Evolutionary conservation across 2,329 filamentous ascomycete species (phyloP), one percentile per base, ranked within the genome.

Genomic region (Verticillium isaacii): DNA sequence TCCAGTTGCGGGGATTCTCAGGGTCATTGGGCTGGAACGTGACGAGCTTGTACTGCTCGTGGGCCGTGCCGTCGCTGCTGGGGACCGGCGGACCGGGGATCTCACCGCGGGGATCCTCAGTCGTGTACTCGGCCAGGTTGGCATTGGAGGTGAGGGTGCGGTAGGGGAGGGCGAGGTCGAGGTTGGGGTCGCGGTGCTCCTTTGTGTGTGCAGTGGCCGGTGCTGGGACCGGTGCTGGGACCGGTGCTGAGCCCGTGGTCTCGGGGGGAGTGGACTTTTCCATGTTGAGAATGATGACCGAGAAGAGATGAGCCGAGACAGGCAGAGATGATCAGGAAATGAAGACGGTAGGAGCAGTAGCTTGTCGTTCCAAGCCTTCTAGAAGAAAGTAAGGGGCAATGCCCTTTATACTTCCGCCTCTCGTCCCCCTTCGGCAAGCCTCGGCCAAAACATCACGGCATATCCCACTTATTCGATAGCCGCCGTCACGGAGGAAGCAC

Each of bases 1-100:
- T 86, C 90, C 90, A 95, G 74, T 94, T 95, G 81, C 94, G 94
- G 0, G 92, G 91, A 69, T 94, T 94, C 66, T 88, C 89, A 0
- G 85, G 84, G 71, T 95, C 91, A 62, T 87, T 78, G 2, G 88
- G 82, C 4, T 81, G 84, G 70, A 95, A 96, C 0, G 78, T 79
- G 57, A 88, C 84, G 3, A 90, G 85, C 66, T 77, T 77, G 72
- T 83, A 83, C 14, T 69, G 70, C n/a, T 59, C 60, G 19, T 67
- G 57, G 23, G 68, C 65, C 58, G 72, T 60, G 32, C 23, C 5
- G 5, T 66, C 55, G 19, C 58, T 56, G 36, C 59, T 58, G 25
- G 61, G 56, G 32, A 64, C 60, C 1, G 67, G 56, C 0, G 75
- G 77, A 0, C 77, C 78, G 29, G 85, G 78, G 65, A 92, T 90